These are phyloP conservation scores for Chlorella ohadii DNA, from an alignment of 139 green algal species.

Conservation along the genomic window DNA sequence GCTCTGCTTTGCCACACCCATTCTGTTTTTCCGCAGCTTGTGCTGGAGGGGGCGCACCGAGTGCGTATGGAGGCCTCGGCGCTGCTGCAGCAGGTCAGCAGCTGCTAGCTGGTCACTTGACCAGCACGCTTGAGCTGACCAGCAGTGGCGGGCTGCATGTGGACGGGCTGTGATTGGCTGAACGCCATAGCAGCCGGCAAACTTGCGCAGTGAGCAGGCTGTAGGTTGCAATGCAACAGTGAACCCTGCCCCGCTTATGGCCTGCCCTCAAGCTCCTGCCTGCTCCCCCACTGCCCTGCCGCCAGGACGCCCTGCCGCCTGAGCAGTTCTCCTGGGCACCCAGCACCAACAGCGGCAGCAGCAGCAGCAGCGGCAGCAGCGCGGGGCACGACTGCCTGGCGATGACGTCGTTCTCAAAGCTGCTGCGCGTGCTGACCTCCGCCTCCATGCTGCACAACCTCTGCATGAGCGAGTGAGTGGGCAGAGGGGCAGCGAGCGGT, in stretches of 20 bases:
- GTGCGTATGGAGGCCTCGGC: constrained; percentile 28
- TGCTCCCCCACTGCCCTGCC: background rate
- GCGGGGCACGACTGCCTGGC: too few relatives aligned
- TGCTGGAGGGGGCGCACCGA: constrained; percentile 38
- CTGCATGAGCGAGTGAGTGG: constrained; percentile 16
- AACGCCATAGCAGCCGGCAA: too few relatives aligned
- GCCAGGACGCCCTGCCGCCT: background rate
- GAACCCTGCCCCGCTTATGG: too few relatives aligned
- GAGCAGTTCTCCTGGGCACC: background rate
- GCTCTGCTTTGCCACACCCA: background rate
- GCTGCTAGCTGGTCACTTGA: background rate
- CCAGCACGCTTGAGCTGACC: too few relatives aligned
- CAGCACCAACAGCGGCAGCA: too few relatives aligned
- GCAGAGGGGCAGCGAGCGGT: too few relatives aligned
- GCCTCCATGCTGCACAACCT: constrained; percentile 18
- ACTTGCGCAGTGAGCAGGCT: too few relatives aligned
- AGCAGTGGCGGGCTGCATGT: too few relatives aligned
- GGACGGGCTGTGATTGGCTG: too few relatives aligned
- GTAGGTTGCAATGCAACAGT: too few relatives aligned
- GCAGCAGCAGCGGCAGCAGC: too few relatives aligned
- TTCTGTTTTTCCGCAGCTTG: background rate
- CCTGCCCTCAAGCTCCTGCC: too few relatives aligned
- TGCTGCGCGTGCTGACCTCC: constrained; percentile 8
- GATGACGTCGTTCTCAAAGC: background rate
- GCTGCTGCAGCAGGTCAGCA: constrained; percentile 5